Percentiles rank a stretch among this genome's conserved stretches.
phyloP scores from a whole-genome alignment of 2,329 filamentous ascomycete species.

The Clarireedia monteithiana region DNA sequence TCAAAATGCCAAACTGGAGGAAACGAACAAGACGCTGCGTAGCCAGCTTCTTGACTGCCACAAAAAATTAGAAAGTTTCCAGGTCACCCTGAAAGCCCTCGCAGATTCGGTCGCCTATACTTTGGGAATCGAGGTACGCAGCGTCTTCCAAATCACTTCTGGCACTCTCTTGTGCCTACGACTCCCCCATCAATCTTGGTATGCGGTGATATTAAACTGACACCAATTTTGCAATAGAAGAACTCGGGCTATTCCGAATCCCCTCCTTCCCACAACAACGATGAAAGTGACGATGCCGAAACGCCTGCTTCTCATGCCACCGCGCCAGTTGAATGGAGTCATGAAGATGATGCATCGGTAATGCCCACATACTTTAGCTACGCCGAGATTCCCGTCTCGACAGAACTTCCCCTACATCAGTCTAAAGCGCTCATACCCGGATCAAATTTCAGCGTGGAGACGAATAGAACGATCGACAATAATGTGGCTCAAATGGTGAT shows the following conservation, averaged over 20 bases:
- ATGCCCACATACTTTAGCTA: not conserved
- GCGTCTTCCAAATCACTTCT: too few species aligned
- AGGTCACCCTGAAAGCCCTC: constrained; percentile 3
- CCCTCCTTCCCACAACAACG: not conserved
- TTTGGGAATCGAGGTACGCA: constrained; percentile 5
- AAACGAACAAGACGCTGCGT: not conserved
- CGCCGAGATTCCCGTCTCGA: not conserved
- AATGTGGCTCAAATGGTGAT: not conserved
- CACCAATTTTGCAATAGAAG: not conserved
- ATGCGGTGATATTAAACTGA: not conserved
- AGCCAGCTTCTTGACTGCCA: constrained; percentile 6
- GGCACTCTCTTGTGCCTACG: not conserved
- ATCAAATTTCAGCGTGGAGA: not conserved
- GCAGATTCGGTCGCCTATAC: constrained; percentile 6
- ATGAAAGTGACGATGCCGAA: constrained; percentile 5
- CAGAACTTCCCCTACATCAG: not conserved
- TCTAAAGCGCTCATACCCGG: not conserved
- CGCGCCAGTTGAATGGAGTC: not conserved
- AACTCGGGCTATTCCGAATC: not conserved
- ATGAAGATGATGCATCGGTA: not conserved
- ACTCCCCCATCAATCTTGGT: not conserved
- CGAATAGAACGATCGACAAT: not conserved
- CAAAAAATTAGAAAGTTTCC: constrained; percentile 7
- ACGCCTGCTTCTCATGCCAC: not conserved
- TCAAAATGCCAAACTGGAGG: constrained; percentile 6